These are phyloP conservation scores for Boletus sensibilis DNA, from an alignment of 768 basidiomycete genomes.

Conservation along the genomic window DNA sequence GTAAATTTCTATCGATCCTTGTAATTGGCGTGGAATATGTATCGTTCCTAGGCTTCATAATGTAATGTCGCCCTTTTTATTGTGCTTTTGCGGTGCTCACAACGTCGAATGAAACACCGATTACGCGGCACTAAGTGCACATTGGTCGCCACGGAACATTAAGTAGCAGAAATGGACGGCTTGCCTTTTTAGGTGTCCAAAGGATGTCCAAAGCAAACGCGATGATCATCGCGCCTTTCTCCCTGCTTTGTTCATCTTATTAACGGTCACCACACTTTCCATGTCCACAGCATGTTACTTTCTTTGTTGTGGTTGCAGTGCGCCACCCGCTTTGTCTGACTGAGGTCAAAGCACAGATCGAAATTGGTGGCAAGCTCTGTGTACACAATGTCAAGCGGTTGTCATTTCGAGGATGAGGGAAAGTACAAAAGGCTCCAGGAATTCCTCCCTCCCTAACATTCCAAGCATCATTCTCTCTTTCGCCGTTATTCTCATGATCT, in stretches of 20 bases:
- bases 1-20: slow-evolving; percentile 36
- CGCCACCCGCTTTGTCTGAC: slow-evolving; percentile 22
- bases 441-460: background rate
- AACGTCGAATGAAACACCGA: slow-evolving; percentile 12
- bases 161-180: slow-evolving; percentile 10
- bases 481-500: slow-evolving; percentile 7
- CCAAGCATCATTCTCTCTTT: background rate
- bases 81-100: slow-evolving; percentile 16
- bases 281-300: slow-evolving; percentile 9
- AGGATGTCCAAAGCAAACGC: slow-evolving; percentile 3
- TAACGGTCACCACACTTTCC: slow-evolving; percentile 7
- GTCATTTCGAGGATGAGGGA: slow-evolving; percentile 3
- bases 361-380: slow-evolving; percentile 2
- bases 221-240: slow-evolving; percentile 1
- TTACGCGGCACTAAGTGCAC: background rate
- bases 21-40: slow-evolving; percentile 22
- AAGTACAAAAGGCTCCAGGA: slow-evolving; percentile 20
- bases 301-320: slow-evolving; percentile 17
- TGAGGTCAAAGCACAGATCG: slow-evolving; percentile 17
- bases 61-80: slow-evolving; percentile 30
- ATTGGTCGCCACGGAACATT: slow-evolving; percentile 8
- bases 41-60: slow-evolving; percentile 16
- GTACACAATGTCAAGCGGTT: slow-evolving; percentile 9
- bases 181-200: slow-evolving; percentile 14
- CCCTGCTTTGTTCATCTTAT: slow-evolving; percentile 25